Base-by-base conservation (phyloP, 345 rosid species). In the Anastatica hierochuntica region DNA sequence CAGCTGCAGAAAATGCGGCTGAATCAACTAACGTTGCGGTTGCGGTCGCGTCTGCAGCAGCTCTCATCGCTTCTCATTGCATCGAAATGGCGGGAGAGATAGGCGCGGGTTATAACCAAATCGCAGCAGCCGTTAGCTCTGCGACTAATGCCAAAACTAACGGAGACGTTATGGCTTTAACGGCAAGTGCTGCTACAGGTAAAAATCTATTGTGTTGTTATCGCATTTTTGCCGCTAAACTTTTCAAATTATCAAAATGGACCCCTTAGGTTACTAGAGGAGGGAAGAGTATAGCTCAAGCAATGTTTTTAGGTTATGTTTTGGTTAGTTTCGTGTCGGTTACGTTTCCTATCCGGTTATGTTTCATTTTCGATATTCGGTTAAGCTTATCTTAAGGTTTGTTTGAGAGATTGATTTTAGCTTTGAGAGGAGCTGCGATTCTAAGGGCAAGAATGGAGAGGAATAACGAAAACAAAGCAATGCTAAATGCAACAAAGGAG, bases 171-270 rank as follows among this genome's bases (percentile, higher is more conserved):
- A 83, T 90, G 87, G 81, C 94, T 68, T 64, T 90, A 65, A 90
- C 97, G 15, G 95, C 97, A 3, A 90, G 88, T 49, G 94, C 97
- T 66, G 95, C 97, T 20, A 90, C 97, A 74, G 97, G 97, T 85
- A 71, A 10, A n/a, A n/a, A n/a, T n/a, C 18, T 13, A 8, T 30
- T 18, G 5, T 30, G 26, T 14, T 39, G 17, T 13, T 14, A n/a
- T 17, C 18, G 5, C 58, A 24, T 12, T 13, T 30, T 10, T 8
- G 29, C 27, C 27, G 12, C 53, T 49, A 11, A 31, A 11, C 3
- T 30, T 29, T 30, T 8, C n/a, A 26, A 8, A 27, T n/a, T n/a
- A n/a, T n/a, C n/a, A n/a, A n/a, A n/a, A n/a, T n/a, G n/a, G n/a
- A n/a, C n/a, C n/a, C n/a, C n/a, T n/a, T n/a, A n/a, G n/a, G n/a